Evolutionary conservation across 2,329 filamentous ascomycete genomes (phyloP), one percentile per base, ranked within the genome.

Genomic region (Trichoderma asperellum): DNA sequence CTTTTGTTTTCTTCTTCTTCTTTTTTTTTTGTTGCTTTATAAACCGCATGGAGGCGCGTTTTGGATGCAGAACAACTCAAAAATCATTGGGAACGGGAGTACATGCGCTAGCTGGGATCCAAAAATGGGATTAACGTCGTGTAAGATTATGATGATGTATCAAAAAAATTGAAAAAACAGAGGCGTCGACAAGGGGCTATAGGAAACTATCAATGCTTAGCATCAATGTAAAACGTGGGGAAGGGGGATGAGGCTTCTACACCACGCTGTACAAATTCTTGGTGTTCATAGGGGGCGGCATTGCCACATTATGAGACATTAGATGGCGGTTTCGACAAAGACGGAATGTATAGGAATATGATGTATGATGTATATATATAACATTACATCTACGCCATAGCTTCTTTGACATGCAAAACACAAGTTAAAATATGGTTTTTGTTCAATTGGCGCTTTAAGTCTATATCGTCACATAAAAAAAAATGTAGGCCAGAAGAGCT

Each of bases 111-210:
- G 49, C 21, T 56, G 40, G 32, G n/a, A 43, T 59, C 55, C 27
- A 40, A 47, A 62, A 62, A 18, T 21, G 65, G 29, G 21, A 18
- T 60, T 34, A 53, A 49, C 47, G 43, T 34, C 47, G 65, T 68
- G 65, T 68, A 68, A 52, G 65, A 60, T 68, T 56, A 61, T 68
- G 57, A 61, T 56, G 43, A 59, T 58, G 34, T 49, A 35, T 18
- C 58, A 58, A 43, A 58, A 29, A 58, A 40, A 43, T 49, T 14
- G 32, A 58, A 18, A 40, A 37, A 56, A n/a, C n/a, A n/a, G 55
- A 16, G 32, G 64, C 32, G 21, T 29, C 61, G 29, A 59, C 11
- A 27, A 52, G n/a, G 55, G 52, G 49, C 16, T 24, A 37, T n/a
- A 8, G 29, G 40, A 52, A 32, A 7, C 24, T 18, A 16, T 12